Base-by-base conservation (phyloP, 2,329 filamentous ascomycete species). In the Aspergillus arachidicola region DNA sequence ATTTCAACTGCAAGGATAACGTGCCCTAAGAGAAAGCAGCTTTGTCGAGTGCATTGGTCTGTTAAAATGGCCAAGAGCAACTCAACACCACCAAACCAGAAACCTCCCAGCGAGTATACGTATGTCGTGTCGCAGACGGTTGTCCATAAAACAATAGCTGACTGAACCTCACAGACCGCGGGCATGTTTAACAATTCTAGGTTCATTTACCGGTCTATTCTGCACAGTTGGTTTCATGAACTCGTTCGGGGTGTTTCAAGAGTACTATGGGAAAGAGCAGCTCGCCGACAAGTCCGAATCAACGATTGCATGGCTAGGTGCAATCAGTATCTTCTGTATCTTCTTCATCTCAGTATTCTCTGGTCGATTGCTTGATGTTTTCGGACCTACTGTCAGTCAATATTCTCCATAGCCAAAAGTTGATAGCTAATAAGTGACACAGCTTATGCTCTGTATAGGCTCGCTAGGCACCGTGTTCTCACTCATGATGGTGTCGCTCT, bases 211-310 rank as follows among this genome's bases (percentile, higher is more conserved):
- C 1, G 69, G 69, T 10, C 48, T 73, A 0, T 79, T 79, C 60
- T 79, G 77, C 63, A 76, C 75, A 0, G 75, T 78, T 1, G 77
- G 77, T 1, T 79, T 79, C 45, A 59, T 77, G 30, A 79, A 79
- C 62, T 72, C 76, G 0, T 79, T 78, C 45, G 76, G 76, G 4
- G 63, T 78, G 0, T 79, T 78, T 57, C 61, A 79, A 61, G 70
- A 72, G 32, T 76, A 76, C 62, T 79, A 79, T 46, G 58, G 64
- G 2, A 59, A 62, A 12, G 59, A 66, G 1, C 66, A 76, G 28
- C 66, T 78, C 3, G 64, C 69, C 1, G 51, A 68, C 19, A 62
- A 70, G 38, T 71, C 71, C 0, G 64, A 71, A 41, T 76, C 73
- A 1, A 73, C 71, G 1, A 74, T 78, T 21, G 71, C 73, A 56